Base-by-base conservation (phyloP, 2,329 filamentous ascomycete genomes). In the Aspergillus spinulosporus region DNA sequence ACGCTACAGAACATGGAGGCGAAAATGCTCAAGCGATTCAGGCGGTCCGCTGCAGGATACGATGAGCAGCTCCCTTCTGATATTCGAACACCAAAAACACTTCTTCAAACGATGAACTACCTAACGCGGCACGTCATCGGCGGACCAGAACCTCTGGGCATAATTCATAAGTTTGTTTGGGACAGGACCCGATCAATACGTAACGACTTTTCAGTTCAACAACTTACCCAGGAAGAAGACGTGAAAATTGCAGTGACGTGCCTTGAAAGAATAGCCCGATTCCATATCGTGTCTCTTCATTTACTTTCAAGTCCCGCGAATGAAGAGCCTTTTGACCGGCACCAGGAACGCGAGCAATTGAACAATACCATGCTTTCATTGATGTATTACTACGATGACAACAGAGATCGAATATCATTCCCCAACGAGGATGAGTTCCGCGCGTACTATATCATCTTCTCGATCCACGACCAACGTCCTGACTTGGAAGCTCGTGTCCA, bases 201-300 rank as follows among this genome's bases (percentile, higher is more conserved):
- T 42, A 87, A 87, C 64, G 85, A 88, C 66, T 83, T 87, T 49
- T 83, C 83, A 2, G 85, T 86, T 15, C 84, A 86, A 67, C 81
- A 84, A 64, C 72, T 86, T 56, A 81, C 79, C 5, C 81, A 80
- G 59, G 68, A 74, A n/a, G 73, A 77, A n/a, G 81, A 86, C 64
- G 77, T 87, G 36, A 71, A 74, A 46, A 77, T 82, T 21, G 82
- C 83, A 3, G 81, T 87, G 5, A 80, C 82, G 21, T 86, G 84
- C 62, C 80, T 83, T 48, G 85, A 88, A 66, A 77, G 82, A 40
- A 87, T 86, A 61, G 84, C 82, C 29, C 81, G 85, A 3, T 86
- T 86, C 61, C 84, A 86, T 62, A 83, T 88, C 21, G 63, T 86
- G 2, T 84, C 83, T 2, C 73, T 86, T 43, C 85, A 88, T 65